Base-by-base conservation (phyloP, 2,329 filamentous ascomycete species). In the Fusarium sp. region DNA sequence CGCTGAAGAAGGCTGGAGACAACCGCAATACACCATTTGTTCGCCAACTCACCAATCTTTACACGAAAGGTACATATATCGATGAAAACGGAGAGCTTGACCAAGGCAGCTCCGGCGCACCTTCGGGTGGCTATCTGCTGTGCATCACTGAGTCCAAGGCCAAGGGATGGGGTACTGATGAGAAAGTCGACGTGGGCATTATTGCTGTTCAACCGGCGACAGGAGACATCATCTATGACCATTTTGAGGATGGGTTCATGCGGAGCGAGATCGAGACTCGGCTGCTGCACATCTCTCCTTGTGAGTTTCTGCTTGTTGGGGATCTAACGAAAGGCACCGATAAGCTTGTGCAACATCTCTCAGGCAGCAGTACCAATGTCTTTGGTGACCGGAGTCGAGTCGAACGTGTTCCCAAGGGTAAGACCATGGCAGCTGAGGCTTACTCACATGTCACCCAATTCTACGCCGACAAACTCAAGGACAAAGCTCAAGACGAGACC, bases 211-310 rank as follows among this genome's bases (percentile, higher is more conserved):
- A 99, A 74, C 96, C 96, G 10, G 92, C 93, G 1, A 99, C 96
- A 0, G 96, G 96, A 56, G 95, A 98, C 77, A 93, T 99, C 72
- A 91, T 98, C 56, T 96, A 97, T 73, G 96, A 99, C 75, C 90
- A 91, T 61, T 99, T 99, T 72, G 93, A 98, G 72, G 96, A 99
- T 75, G 94, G 95, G 3, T 98, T 98, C 80, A 97, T 99, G 95
- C 87, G 96, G 48, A 94, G 91, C 73, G 96, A 99, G 77, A 92
- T 99, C 33, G 96, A 99, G 80, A 99, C 96, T 0, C 85, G 96
- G n/a, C 82, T 99, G 25, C 82, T 99, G 30, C 96, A 99, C 77
- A 97, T 99, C 69, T 93, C 95, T 0, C 96, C 96, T 0, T 97
- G 94, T 79, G 96, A 99, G 78, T 93, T 99, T 65, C 84, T 99